Evolutionary conservation across 768 basidiomycete genomes (phyloP).

Genomic region (Cyathus striatus): DNA sequence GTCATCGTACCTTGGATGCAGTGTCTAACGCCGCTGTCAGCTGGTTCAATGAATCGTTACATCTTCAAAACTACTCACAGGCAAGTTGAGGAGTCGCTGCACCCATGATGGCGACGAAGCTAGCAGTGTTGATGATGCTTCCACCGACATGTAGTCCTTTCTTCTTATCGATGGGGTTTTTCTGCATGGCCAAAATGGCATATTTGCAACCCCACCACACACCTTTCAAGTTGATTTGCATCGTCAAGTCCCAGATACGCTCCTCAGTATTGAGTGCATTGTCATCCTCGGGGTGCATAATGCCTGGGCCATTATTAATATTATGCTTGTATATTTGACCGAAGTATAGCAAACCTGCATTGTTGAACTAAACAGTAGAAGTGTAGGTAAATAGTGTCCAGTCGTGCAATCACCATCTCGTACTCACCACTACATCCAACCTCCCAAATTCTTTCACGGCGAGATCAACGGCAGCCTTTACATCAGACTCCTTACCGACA

Average conservation of each 20-base stretch:
- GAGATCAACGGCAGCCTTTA: conserved; percentile 75
- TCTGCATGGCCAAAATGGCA: conserved; percentile 93
- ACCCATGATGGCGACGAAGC: conserved; percentile 92
- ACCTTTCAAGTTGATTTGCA: conserved; percentile 95
- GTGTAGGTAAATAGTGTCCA: background rate
- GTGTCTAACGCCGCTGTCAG: conserved; percentile 56
- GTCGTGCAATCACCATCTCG: background rate
- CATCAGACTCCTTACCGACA: conserved; percentile 83
- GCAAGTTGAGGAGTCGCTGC: conserved; percentile 99
- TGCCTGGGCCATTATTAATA: conserved; percentile 44
- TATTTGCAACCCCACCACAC: conserved; percentile 99
- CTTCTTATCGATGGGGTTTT: conserved; percentile 78
- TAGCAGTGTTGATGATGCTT: conserved; percentile 97
- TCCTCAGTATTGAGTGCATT: conserved; percentile 96
- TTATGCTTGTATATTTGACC: background rate
- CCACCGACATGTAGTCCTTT: conserved; percentile 80
- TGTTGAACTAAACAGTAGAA: conserved; percentile 70
- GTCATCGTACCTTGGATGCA: conserved; percentile 70
- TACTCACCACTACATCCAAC: conserved; percentile 85
- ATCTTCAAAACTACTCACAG: conserved; percentile 44
- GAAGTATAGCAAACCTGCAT: conserved; percentile 53
- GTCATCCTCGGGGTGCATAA: conserved; percentile 96
- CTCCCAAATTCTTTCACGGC: conserved; percentile 88
- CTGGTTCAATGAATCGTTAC: conserved; percentile 3
- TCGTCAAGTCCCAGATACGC: conserved; percentile 90